These are phyloP conservation scores for Ustilago crameri DNA, from an alignment of 1,284 basidiomycete species.

Conservation along the genomic window DNA sequence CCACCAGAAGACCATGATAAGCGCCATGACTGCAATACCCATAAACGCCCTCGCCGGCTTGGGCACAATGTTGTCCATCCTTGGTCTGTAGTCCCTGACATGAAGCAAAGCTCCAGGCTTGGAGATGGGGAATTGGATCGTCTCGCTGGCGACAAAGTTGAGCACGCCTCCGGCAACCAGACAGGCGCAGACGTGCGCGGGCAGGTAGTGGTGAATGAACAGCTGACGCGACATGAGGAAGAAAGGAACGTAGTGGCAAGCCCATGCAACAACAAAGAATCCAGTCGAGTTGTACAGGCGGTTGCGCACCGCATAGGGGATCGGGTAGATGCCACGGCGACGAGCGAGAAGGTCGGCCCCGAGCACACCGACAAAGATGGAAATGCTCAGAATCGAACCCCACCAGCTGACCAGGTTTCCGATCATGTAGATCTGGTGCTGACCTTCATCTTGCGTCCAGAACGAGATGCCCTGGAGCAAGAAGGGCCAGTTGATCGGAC, in stretches of 20 bases:
- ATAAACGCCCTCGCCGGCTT: slow-evolving; percentile 19
- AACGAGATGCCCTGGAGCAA: slow-evolving; percentile 93
- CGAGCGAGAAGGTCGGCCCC: slow-evolving; percentile 88
- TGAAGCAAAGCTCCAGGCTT: slow-evolving; percentile 71
- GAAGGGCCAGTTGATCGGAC: slow-evolving; percentile 98
- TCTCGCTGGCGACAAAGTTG: slow-evolving; percentile 78
- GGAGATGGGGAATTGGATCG: slow-evolving; percentile 92
- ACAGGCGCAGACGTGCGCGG: slow-evolving; percentile 81
- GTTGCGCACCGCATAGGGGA: slow-evolving; percentile 82
- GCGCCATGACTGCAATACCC: slow-evolving; percentile 16
- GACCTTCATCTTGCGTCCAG: slow-evolving; percentile 84
- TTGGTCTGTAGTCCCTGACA: slow-evolving; percentile 16
- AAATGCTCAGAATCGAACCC: slow-evolving; percentile 84
- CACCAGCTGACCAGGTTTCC: slow-evolving; percentile 97
- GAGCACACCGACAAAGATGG: slow-evolving; percentile 88
- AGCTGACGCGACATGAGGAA: slow-evolving; percentile 97
- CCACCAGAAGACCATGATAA: slow-evolving; percentile 54
- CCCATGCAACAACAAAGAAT: slow-evolving; percentile 95
- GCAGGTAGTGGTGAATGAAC: slow-evolving; percentile 93
- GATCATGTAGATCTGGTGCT: slow-evolving; percentile 94
- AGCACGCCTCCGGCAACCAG: slow-evolving; percentile 90
- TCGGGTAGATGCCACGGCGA: slow-evolving; percentile 83
- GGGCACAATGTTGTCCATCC: slow-evolving; percentile 43
- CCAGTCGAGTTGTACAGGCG: slow-evolving; percentile 91
- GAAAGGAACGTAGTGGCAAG: slow-evolving; percentile 95